phyloP scores from a whole-genome alignment of 768 basidiomycete genomes.

The Termitomyces sp. region DNA sequence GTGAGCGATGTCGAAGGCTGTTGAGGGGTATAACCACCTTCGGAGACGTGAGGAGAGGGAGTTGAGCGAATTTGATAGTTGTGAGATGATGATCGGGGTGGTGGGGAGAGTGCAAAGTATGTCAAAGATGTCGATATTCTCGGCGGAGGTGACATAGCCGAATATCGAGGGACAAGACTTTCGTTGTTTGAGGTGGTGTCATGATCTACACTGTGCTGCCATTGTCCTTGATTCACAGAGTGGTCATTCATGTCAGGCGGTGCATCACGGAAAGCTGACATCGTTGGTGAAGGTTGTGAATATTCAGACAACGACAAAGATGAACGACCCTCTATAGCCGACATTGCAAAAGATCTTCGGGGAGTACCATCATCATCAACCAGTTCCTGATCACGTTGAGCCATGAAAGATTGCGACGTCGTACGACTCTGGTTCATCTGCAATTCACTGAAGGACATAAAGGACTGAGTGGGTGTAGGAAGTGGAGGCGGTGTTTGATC shows the following conservation, averaged over 20 bases:
- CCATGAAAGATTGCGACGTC: conserved; percentile 27
- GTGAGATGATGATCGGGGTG: conserved; percentile 37
- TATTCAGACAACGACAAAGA: conserved; percentile 53
- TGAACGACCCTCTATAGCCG: conserved; percentile 41
- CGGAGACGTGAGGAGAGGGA: conserved; percentile 17
- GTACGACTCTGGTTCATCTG: conserved; percentile 15
- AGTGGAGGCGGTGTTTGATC: conserved; percentile 44
- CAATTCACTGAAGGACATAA: conserved; percentile 23
- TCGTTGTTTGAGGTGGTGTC: conserved; percentile 13
- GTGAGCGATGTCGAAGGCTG: conserved; percentile 11
- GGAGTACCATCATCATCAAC: conserved; percentile 26
- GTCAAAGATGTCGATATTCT: conserved; percentile 59
- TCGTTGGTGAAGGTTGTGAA: conserved; percentile 68
- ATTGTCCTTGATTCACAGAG: conserved; percentile 21
- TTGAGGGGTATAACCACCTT: conserved; percentile 13
- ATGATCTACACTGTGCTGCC: conserved; percentile 22
- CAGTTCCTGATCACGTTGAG: conserved; percentile 37
- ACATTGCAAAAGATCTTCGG: conserved; percentile 47
- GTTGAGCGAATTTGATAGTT: conserved; percentile 18
- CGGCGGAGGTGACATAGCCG: conserved; percentile 52
- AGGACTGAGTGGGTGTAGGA: conserved; percentile 15
- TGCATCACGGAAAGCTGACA: conserved; percentile 74
- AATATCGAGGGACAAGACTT: conserved; percentile 29
- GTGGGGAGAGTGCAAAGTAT: conserved; percentile 52
- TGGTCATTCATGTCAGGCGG: conserved; percentile 24